Evolutionary conservation across 1,284 basidiomycete species (phyloP).

Genomic region (Microbotryum saponariae): DNA sequence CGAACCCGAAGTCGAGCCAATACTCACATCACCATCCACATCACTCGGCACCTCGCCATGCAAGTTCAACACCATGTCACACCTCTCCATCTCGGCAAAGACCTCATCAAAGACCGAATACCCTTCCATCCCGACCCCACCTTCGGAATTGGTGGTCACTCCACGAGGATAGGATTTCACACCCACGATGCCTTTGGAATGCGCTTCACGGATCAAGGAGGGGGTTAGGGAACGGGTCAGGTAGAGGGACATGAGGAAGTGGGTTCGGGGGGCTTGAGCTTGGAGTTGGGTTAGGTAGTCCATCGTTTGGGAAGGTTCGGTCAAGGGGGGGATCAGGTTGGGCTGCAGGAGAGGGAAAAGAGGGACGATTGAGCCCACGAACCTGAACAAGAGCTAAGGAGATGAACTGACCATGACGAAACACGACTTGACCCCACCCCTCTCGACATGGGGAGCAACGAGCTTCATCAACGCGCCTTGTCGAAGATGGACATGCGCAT

Average conservation of each 20-base stretch:
- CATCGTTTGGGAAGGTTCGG: constrained; percentile 70
- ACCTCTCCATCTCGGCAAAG: constrained; percentile 90
- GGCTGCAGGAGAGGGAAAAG: constrained; percentile 52
- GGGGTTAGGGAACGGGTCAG: constrained; percentile 84
- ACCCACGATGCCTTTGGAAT: constrained; percentile 73
- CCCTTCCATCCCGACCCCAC: constrained; percentile 75
- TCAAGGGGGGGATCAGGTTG: constrained; percentile 88
- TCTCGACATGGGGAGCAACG: constrained; percentile 80
- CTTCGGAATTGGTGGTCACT: constrained; percentile 95
- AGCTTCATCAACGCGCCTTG: constrained; percentile 75
- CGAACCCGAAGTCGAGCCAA: no score
- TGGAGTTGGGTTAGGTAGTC: constrained; percentile 70
- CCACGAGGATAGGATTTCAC: constrained; percentile 97
- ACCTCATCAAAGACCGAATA: constrained; percentile 92
- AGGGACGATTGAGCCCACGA: neutral
- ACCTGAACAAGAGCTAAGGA: constrained; percentile 8
- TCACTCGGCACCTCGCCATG: constrained; percentile 98
- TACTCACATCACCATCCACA: constrained; percentile 54
- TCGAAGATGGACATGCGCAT: constrained; percentile 80
- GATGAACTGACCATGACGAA: constrained; percentile 80
- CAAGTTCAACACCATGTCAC: constrained; percentile 87
- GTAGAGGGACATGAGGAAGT: constrained; percentile 95
- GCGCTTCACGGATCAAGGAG: constrained; percentile 81
- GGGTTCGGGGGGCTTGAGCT: constrained; percentile 64
- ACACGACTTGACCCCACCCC: constrained; percentile 82